Conservation (phyloP, 257 asterid genomes). For the Perilla frutescens region DNA sequence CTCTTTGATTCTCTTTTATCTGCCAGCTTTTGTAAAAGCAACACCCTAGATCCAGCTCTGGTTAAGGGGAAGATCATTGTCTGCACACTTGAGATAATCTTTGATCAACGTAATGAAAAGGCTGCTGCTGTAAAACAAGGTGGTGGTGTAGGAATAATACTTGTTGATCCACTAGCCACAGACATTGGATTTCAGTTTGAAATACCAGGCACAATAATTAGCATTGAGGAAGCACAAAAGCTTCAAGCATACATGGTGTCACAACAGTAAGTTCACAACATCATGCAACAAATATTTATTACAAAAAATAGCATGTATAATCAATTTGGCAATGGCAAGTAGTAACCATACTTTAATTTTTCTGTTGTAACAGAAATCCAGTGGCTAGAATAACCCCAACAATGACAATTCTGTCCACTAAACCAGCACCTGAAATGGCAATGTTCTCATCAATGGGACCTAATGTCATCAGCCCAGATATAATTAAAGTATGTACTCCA, state of each 20-base stretch:
- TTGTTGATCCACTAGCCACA: conserved; percentile 47
- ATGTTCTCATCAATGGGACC: conserved; percentile 67
- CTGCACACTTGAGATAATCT: conserved; percentile 42
- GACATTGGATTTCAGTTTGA: conserved; percentile 48
- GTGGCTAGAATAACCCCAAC: conserved; percentile 53
- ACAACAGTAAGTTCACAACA: conserved; percentile 43
- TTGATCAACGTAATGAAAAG: conserved; percentile 39
- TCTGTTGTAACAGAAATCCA: conserved; percentile 52
- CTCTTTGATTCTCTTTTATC: conserved; percentile 16
- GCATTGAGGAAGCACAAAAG: conserved; percentile 47
- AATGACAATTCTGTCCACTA: conserved; percentile 39
- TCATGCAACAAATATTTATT: conserved; percentile 6
- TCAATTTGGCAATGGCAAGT: conserved; percentile 9
- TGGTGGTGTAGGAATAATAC: conserved; percentile 59
- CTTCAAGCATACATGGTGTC: conserved; percentile 50
- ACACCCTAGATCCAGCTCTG: conserved; percentile 54
- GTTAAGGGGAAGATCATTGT: conserved; percentile 60
- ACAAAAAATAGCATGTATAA: conserved; percentile 8
- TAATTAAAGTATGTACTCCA: conserved; percentile 50
- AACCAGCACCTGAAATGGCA: conserved; percentile 61
- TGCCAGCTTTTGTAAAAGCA: conserved; percentile 57
- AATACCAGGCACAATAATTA: conserved; percentile 44
- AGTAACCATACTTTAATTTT: neutral
- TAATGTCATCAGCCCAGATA: conserved; percentile 58
- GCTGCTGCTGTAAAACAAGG: conserved; percentile 42